Base-by-base conservation (phyloP, 1,139 yeast genomes). In the Pichia sp. region DNA sequence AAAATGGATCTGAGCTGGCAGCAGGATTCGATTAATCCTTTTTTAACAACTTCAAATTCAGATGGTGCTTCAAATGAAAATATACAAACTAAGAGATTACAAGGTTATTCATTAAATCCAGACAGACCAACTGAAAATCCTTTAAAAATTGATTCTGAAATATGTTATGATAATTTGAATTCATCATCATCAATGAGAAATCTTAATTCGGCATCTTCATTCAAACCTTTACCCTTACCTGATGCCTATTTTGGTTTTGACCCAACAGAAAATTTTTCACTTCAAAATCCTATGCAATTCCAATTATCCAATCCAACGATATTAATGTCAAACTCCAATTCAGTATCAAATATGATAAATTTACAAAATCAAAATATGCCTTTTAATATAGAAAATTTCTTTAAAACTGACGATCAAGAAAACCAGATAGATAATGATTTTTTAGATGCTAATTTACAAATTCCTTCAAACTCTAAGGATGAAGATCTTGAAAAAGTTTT, bases 221-320 rank as follows among this genome's bases (percentile, higher is more conserved):
- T 60, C 48, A 61, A 59, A 46, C 55, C 63, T 28, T 54, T 69
- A 22, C 71, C 74, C 1, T 52, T 71, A 22, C 76, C 75, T 3
- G 67, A 66, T 37, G 79, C 60, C 45, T 43, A 51, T 30, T 49
- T 57, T 38, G 64, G 61, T 3, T 59, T 60, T 37, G 61, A 57
- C 37, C 56, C 58, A 16, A 16, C 16, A 16, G 16, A 16, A 16
- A 16, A 16, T 16, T 16, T 16, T 16, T 16, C 16, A 16, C 2
- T 16, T 16, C 16, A 16, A 16, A 16, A 16, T 2, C 16, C 16
- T 16, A 16, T 16, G 16, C 16, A 16, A 16, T 16, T 16, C 2
- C 16, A 16, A 16, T 16, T 16, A 16, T 16, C 16, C 16, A 16
- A 16, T 16, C 16, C 16, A 28, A 30, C 37, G 1, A 28, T 23